Percentiles rank a stretch among this genome's conserved stretches.
Conservation (phyloP, 495 filamentous ascomycete species). For the Aspergillus olivimuriae region DNA sequence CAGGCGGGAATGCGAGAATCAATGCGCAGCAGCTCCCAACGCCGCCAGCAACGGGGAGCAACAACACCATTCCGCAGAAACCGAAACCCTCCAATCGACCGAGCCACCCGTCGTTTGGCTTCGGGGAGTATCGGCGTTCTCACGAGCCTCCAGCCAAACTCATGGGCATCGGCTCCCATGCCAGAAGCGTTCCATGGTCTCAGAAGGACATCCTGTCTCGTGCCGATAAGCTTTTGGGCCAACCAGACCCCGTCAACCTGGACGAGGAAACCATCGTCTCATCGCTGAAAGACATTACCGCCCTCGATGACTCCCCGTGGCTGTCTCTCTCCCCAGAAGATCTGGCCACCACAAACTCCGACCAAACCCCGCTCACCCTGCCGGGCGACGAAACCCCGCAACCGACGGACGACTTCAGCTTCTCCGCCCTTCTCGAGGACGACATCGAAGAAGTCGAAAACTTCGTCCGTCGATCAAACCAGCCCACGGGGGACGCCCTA, state of each 20-base stretch:
- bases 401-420: conserved; percentile 21
- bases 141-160: conserved; percentile 1
- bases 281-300: conserved; percentile 7
- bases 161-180: conserved; percentile 1
- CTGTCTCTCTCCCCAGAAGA: conserved; percentile 5
- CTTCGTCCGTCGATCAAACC: conserved; percentile 44
- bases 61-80: not conserved
- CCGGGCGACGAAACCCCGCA: conserved; percentile 1
- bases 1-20: conserved; percentile 3
- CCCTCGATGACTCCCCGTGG: conserved; percentile 13
- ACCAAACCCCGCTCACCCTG: conserved; percentile 1
- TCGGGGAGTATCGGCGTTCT: not conserved
- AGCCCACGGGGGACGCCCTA: conserved; percentile 11
- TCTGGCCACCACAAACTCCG: conserved; percentile 6
- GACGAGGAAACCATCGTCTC: conserved; percentile 11
- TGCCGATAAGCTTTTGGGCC: conserved; percentile 11
- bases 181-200: not conserved
- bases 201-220: conserved; percentile 4
- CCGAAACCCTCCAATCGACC: not conserved
- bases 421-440: conserved; percentile 31
- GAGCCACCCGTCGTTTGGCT: not conserved
- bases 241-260: conserved; percentile 4
- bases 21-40: conserved; percentile 4
- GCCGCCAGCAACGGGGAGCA: not conserved
- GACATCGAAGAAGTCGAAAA: conserved; percentile 55